Percentiles rank a stretch among this genome's conserved stretches.
Evolutionary conservation across 257 asterid species (phyloP).

Genomic region (Scutellaria barbata): DNA sequence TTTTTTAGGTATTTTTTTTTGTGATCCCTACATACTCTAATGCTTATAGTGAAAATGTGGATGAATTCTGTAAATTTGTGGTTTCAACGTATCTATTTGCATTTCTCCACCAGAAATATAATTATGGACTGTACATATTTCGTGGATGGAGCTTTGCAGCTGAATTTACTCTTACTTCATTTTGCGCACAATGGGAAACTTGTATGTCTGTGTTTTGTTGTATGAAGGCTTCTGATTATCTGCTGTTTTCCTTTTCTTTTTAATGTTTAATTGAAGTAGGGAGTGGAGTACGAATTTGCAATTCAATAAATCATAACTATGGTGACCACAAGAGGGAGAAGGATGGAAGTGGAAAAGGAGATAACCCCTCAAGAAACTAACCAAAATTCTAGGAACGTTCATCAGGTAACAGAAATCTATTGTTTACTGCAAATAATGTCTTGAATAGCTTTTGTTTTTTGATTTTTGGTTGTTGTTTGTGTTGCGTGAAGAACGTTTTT

Average conservation of each 20-base stretch:
- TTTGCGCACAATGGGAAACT: too few species aligned
- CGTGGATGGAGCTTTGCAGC: not conserved
- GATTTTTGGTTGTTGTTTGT: not conserved
- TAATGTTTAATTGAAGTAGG: not conserved
- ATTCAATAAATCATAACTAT: not conserved
- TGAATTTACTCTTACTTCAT: not conserved
- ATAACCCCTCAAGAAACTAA: not conserved
- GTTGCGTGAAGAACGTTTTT: not conserved
- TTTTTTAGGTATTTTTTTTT: not conserved
- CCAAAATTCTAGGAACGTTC: not conserved
- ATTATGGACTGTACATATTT: not conserved
- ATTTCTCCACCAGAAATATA: slow-evolving; percentile 6
- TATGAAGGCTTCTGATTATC: slow-evolving; percentile 9
- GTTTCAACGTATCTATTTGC: slow-evolving; percentile 7
- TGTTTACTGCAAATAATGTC: not conserved
- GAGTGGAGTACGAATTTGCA: not conserved
- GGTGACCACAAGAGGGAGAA: not conserved
- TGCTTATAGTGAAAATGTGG: slow-evolving; percentile 9
- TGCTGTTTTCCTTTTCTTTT: not conserved
- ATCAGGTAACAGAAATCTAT: not conserved
- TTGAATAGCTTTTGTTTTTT: not conserved
- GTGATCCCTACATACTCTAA: not conserved
- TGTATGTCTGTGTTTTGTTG: not conserved
- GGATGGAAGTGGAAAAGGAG: not conserved
- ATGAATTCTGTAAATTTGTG: not conserved